Evolutionary conservation across 2,329 filamentous ascomycete species (phyloP), one percentile per base, ranked within the genome.

Genomic region (Microsporum canis): DNA sequence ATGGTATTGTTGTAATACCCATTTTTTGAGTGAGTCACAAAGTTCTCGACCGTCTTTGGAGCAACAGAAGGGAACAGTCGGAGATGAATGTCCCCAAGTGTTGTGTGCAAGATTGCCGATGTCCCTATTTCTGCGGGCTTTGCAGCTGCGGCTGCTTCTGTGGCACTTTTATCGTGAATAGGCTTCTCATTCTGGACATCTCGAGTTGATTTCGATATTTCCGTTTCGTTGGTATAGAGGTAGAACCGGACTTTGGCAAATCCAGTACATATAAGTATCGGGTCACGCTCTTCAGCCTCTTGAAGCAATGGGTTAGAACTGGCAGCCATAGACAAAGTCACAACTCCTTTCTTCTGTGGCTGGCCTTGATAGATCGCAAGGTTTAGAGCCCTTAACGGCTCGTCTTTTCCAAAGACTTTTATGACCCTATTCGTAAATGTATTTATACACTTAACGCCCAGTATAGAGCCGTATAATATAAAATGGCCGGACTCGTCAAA

Each of bases 401-500:
- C 94, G 57, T 97, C 92, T 68, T 87, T 88, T 51, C 88, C 94
- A 74, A 92, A 97, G 1, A 94, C 83, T 71, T 91, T 91, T 64
- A 96, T 87, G 0, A 96, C 86, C 63, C 89, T 85, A 75, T 99
- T 97, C 14, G 94, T 96, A 70, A 91, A 87, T 0, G 89, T 96
- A 76, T 99, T 99, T 73, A 99, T 82, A 29, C 97, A 91, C 75
- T 99, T 99, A 69, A 92, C 84, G 27, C 95, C 94, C 47, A 92
- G 78, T 67, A 99, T 87, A 8, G 91, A 95, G 38, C 94, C 94
- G 69, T 96, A 99, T 39, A 96, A 78, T 65, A 99, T 85, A 73
- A 99, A 99, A 72, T 99, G 86, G 3, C 91, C 89, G 1, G 91
- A 96, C 75, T 99, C 94, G 72, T 99, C 94, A 71, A 97, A 99